A percentile compares a stretch with the other conserved stretches of the same genome.
Evolutionary conservation across 1,139 yeast genomes (phyloP).

Genomic region (Magnusiomyces tetraspermus): DNA sequence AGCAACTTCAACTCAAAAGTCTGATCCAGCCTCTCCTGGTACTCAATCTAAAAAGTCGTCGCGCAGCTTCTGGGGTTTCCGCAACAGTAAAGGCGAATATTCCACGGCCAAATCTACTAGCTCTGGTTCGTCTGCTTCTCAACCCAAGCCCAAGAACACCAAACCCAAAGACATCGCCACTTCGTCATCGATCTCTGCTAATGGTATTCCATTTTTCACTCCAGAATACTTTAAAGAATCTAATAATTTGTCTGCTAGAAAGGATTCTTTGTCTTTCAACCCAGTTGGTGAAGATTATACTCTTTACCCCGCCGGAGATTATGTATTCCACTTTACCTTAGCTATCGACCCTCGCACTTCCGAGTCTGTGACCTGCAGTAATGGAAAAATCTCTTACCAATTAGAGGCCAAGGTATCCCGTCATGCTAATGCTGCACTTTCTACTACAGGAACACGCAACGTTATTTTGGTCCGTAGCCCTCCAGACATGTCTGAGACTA

Average conservation of each 20-base stretch:
- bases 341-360: slow-evolving; percentile 64
- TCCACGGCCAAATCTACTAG: not conserved
- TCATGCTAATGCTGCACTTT: slow-evolving; percentile 29
- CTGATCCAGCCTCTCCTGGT: not conserved
- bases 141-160: not conserved
- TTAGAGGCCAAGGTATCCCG: slow-evolving; percentile 30
- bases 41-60: not conserved
- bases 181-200: not conserved
- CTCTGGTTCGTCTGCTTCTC: not conserved
- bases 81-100: not conserved
- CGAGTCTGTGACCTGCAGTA: slow-evolving; percentile 54
- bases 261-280: not conserved
- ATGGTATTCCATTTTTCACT: slow-evolving; percentile 4
- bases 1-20: not conserved
- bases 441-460: slow-evolving; percentile 27
- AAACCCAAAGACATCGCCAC: not conserved
- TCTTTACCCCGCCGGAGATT: slow-evolving; percentile 56
- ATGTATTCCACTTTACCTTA: slow-evolving; percentile 66
- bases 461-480: slow-evolving; percentile 59
- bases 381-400: slow-evolving; percentile 28
- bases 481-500: slow-evolving; percentile 57
- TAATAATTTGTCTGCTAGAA: too few relatives aligned
- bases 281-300: not conserved
- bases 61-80: not conserved
- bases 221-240: slow-evolving; percentile 1